phyloP scores from a whole-genome alignment of 2,329 filamentous ascomycete genomes.

The Phialocephala subalpina region DNA sequence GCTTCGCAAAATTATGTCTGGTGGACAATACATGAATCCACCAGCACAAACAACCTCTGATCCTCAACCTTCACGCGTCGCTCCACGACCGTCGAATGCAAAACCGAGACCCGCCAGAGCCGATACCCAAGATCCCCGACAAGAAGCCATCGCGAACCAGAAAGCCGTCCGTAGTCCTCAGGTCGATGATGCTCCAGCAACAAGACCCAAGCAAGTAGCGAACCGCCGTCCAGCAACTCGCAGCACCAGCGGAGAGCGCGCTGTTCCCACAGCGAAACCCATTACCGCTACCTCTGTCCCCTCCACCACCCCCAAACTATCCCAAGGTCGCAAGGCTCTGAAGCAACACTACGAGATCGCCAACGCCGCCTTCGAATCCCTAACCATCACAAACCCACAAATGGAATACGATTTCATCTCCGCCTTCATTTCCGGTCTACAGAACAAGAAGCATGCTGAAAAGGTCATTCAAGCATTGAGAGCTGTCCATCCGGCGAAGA shows the following conservation, averaged over 20 bases:
- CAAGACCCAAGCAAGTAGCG: conserved; percentile 7
- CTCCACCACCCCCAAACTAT: conserved; percentile 11
- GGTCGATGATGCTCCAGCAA: background rate
- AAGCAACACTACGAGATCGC: conserved; percentile 18
- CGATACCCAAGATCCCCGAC: background rate
- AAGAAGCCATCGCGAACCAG: background rate
- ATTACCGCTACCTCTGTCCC: background rate
- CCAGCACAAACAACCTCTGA: background rate
- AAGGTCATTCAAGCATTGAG: conserved; percentile 28
- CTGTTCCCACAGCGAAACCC: background rate
- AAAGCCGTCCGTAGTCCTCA: background rate
- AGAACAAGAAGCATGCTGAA: conserved; percentile 18
- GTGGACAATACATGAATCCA: background rate
- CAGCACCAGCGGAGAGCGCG: conserved; percentile 9
- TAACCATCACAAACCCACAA: conserved; percentile 13
- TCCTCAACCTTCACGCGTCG: background rate
- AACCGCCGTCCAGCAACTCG: conserved; percentile 11
- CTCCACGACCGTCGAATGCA: background rate
- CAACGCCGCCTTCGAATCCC: conserved; percentile 1
- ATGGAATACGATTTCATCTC: conserved; percentile 31
- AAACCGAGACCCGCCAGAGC: background rate
- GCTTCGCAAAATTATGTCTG: background rate
- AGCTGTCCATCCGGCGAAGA: conserved; percentile 23
- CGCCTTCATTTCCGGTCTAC: conserved; percentile 34
- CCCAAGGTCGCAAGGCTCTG: conserved; percentile 13